These are phyloP conservation scores for Delphinella strobiligena DNA, from an alignment of 2,329 filamentous ascomycete species.

Conservation along the genomic window DNA sequence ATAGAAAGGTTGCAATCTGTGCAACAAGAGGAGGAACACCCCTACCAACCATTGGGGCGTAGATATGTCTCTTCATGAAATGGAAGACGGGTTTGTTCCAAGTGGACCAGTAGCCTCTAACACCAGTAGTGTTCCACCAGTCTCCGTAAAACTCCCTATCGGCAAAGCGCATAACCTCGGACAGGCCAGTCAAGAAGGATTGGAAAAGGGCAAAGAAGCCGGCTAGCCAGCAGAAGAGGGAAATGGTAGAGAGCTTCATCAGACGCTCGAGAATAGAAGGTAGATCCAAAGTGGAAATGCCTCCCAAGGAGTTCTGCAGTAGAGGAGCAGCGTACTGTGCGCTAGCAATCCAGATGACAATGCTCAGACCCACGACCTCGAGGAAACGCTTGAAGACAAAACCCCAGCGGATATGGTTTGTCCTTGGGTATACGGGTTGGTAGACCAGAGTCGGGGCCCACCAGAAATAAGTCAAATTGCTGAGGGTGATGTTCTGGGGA, in stretches of 20 bases:
- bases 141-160: slow-evolving; percentile 93
- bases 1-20: slow-evolving; percentile 71
- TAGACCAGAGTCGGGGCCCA: slow-evolving; percentile 94
- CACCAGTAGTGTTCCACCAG: slow-evolving; percentile 90
- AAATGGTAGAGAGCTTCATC: slow-evolving; percentile 92
- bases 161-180: slow-evolving; percentile 79
- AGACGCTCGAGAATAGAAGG: slow-evolving; percentile 75
- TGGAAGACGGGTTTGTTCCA: slow-evolving; percentile 98
- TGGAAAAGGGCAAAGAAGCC: slow-evolving; percentile 97
- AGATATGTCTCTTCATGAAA: slow-evolving; percentile 93
- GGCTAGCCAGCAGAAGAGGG: slow-evolving; percentile 89
- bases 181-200: slow-evolving; percentile 78
- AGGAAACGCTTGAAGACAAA: slow-evolving; percentile 75
- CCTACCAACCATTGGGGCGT: slow-evolving; percentile 72
- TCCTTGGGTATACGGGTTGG: slow-evolving; percentile 89
- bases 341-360: slow-evolving; percentile 90
- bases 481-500: slow-evolving; percentile 76
- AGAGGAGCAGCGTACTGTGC: slow-evolving; percentile 91
- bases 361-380: slow-evolving; percentile 65
- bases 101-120: slow-evolving; percentile 83
- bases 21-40: slow-evolving; percentile 63
- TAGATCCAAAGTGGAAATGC: slow-evolving; percentile 69
- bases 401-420: slow-evolving; percentile 66
- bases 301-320: slow-evolving; percentile 77
- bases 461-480: slow-evolving; percentile 92